Conservation (phyloP, 2,329 filamentous ascomycete species). For the Sporothrix curviconia region DNA sequence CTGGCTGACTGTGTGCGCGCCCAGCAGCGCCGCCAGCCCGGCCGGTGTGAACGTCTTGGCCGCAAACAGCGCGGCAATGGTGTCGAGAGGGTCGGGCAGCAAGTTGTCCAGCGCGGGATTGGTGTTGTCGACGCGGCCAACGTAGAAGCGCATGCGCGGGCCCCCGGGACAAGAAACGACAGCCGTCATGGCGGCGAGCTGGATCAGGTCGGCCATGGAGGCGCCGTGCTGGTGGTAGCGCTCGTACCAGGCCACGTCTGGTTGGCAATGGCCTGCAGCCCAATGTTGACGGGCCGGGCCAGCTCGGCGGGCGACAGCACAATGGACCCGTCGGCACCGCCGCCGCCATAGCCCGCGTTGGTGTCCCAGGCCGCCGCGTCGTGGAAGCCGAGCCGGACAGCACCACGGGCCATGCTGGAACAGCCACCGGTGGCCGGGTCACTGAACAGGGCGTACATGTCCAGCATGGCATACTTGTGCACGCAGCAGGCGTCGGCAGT, state of each 20-base stretch:
- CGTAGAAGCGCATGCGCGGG: constrained; percentile 40
- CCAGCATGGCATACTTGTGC: constrained; percentile 32
- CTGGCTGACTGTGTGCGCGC: constrained; percentile 44
- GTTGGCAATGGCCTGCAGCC: constrained; percentile 35
- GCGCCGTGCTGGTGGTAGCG: constrained; percentile 34
- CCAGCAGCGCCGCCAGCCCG: constrained; percentile 47
- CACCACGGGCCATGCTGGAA: constrained; percentile 34
- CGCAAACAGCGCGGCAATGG: constrained; percentile 39
- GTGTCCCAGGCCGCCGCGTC: constrained; percentile 39
- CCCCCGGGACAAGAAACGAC: constrained; percentile 45
- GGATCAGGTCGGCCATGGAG: constrained; percentile 47
- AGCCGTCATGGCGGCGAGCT: constrained; percentile 41
- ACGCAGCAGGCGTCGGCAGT: constrained; percentile 26
- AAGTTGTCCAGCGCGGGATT: constrained; percentile 35
- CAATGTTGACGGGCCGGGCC: constrained; percentile 34
- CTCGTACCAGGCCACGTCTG: constrained; percentile 32
- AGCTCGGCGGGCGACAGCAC: constrained; percentile 33
- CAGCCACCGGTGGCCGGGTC: constrained; percentile 26
- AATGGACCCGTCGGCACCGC: constrained; percentile 37
- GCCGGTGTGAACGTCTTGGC: constrained; percentile 43
- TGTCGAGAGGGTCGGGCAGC: constrained; percentile 39
- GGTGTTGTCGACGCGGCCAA: constrained; percentile 40
- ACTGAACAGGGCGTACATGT: constrained; percentile 30
- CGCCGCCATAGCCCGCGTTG: constrained; percentile 20
- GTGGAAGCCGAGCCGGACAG: constrained; percentile 40